These are phyloP conservation scores for Liriodendron chinense DNA, from an alignment of 164 flowering plant genomes.

Conservation along the genomic window DNA sequence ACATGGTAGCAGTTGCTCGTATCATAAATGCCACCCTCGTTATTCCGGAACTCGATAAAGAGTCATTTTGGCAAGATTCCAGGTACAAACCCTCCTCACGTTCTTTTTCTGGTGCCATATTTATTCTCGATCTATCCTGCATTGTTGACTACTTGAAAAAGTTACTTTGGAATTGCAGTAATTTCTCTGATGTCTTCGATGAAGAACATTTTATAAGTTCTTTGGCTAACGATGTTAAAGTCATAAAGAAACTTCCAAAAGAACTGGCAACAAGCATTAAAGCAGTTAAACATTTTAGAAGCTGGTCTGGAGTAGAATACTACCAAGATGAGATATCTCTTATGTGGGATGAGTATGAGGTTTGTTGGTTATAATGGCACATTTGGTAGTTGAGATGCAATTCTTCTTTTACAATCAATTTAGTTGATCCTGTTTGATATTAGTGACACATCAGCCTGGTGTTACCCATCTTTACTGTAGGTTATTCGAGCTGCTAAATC, in stretches of 20 bases:
- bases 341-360: conserved; percentile 85
- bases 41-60: conserved; percentile 89
- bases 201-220: conserved; percentile 73
- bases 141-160: background rate
- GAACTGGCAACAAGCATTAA: conserved; percentile 50
- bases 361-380: conserved; percentile 11
- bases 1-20: conserved; percentile 97
- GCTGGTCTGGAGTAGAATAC: conserved; percentile 93
- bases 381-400: background rate
- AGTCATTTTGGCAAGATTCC: conserved; percentile 90
- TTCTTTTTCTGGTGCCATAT: background rate
- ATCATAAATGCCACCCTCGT: conserved; percentile 93
- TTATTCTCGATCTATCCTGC: background rate
- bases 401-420: background rate
- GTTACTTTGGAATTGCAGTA: conserved; percentile 54
- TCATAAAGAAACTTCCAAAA: conserved; percentile 78
- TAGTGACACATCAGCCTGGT: conserved; percentile 3
- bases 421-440: background rate
- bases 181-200: conserved; percentile 93
- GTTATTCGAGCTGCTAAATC: conserved; percentile 95
- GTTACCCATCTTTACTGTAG: conserved; percentile 27
- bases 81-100: conserved; percentile 44
- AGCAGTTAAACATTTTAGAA: conserved; percentile 75
- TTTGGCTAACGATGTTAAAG: conserved; percentile 69
- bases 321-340: conserved; percentile 74